Evolutionary conservation across 208 protist genomes (phyloP), one percentile per base, ranked within the genome.

Genomic region (Acanthamoeba healyi): DNA sequence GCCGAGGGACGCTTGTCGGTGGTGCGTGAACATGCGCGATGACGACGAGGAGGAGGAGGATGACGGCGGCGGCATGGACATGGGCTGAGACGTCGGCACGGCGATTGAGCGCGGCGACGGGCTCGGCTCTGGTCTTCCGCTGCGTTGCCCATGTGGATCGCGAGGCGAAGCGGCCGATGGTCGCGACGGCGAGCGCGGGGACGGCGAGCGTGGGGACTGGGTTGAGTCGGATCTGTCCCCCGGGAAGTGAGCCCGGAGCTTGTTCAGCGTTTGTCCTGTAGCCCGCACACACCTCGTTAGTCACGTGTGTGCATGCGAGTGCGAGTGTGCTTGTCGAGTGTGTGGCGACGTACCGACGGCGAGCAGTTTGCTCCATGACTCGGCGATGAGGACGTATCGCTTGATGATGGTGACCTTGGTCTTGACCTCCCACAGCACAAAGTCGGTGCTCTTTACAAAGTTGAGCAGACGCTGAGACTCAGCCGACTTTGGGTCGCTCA

Each of bases 401-500:
- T 61, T 51, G 32, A 89, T 65, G 54, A 89, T 89, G 29, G 3
- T 38, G 38, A 89, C 54, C 49, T 89, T 89, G 81, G 81, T 65
- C 44, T n/a, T 10, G 81, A 89, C 81, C 81, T 89, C 81, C 81
- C 81, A 89, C 81, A 89, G 29, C 51, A 63, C 32, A 61, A 67
- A 89, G 81, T 61, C 49, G 44, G 44, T 89, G 49, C 42, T 89
- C 81, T 63, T 89, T 46, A 40, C 58, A 19, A 89, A 89, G 29
- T 56, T 36, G n/a, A 63, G 3, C 49, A 89, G n/a, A 24, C 34
- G n/a, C 34, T 87, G 42, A n/a, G 7, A 15, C 24, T 89, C 81
- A 26, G 81, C 0, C 38, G 46, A 29, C 38, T 7, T 49, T 10
- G 49, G 54, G 81, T 67, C 61, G 0, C 15, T 9, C 15, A 10